phyloP scores from a whole-genome alignment of 106 monocot genomes.

The Narthecium ossifragum region DNA sequence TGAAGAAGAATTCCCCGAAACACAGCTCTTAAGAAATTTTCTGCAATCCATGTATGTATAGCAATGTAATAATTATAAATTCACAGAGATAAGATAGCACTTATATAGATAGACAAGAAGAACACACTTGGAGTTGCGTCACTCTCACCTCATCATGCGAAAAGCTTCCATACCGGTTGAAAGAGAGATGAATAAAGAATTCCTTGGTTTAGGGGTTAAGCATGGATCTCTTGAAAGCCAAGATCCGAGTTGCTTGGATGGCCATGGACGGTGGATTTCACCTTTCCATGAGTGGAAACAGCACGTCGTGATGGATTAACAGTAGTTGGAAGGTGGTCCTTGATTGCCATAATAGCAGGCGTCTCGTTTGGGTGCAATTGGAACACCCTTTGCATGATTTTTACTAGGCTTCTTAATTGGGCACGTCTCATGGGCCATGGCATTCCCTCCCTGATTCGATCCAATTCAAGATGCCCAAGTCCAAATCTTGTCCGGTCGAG shows the following conservation, averaged over 20 bases:
- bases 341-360: no score
- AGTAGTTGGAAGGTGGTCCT: no score
- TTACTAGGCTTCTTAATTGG: no score
- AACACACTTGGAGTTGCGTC: neutral
- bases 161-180: constrained; percentile 1
- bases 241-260: constrained; percentile 9
- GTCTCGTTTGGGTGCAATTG: no score
- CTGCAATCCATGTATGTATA: neutral
- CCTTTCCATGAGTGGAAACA: no score
- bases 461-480: no score
- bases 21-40: neutral
- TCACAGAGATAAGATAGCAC: neutral
- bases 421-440: no score
- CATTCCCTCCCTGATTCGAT: no score
- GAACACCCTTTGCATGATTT: no score
- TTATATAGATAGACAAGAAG: neutral
- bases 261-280: no score
- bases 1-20: neutral
- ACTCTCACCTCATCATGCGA: neutral
- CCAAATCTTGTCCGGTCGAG: no score
- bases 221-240: constrained; percentile 9
- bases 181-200: neutral
- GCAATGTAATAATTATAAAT: neutral
- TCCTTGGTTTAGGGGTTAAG: constrained; percentile 3
- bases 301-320: no score